Evolutionary conservation across 306 rosid species (phyloP).

Genomic region (Arachis hypogaea): DNA sequence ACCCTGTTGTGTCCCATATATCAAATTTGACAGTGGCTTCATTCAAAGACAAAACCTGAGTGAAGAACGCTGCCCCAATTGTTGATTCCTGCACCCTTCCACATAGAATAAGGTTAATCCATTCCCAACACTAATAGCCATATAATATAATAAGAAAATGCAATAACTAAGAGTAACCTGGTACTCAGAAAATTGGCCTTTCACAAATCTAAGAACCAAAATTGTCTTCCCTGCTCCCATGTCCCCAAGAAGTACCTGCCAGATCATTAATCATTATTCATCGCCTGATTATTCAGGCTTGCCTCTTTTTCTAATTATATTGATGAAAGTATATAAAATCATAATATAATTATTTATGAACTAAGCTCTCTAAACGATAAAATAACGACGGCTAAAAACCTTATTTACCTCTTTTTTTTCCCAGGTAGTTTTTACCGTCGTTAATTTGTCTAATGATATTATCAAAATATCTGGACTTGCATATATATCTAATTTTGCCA

Average conservation of each 20-base stretch:
- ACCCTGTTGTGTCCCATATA: constrained; percentile 97
- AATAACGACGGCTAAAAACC: too few species aligned
- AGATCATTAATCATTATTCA: constrained; percentile 17
- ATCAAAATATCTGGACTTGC: too few species aligned
- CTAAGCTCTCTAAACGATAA: too few species aligned
- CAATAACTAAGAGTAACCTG: constrained; percentile 53
- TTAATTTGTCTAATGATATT: too few species aligned
- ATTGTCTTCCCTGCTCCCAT: constrained; percentile 94
- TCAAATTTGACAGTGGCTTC: constrained; percentile 84
- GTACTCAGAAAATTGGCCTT: constrained; percentile 81
- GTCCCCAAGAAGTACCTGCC: constrained; percentile 85
- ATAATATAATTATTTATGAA: too few species aligned
- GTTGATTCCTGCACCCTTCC: constrained; percentile 72
- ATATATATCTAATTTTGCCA: too few species aligned
- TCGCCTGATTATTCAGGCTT: constrained; percentile 1
- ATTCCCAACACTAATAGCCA: background rate
- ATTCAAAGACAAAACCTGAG: constrained; percentile 77
- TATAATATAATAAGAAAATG: background rate
- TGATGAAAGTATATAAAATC: background rate
- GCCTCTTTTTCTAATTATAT: background rate
- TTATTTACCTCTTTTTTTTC: too few species aligned
- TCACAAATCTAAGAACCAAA: constrained; percentile 82
- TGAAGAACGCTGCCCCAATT: constrained; percentile 90
- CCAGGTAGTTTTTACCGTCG: too few species aligned
- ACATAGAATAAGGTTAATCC: background rate